These are phyloP conservation scores for Fennellomyces sp. DNA, from an alignment of 371 early-diverging fungal species.

Conservation along the genomic window DNA sequence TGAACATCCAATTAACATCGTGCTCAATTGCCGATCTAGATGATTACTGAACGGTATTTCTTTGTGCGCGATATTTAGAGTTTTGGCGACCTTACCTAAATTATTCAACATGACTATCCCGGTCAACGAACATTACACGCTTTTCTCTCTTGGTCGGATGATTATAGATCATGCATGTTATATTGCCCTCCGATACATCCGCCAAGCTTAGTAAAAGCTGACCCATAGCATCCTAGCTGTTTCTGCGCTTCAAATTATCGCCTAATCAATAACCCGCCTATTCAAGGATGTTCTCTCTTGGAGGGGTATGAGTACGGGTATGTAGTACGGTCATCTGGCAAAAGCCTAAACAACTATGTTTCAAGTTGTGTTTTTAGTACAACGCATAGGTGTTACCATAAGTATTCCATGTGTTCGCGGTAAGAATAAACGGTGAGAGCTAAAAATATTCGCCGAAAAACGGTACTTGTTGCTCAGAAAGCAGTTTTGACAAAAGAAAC, in stretches of 20 bases:
- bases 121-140: background rate
- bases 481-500: no score
- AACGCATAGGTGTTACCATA: background rate
- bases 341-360: background rate
- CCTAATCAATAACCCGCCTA: background rate
- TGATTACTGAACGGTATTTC: background rate
- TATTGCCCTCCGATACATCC: background rate
- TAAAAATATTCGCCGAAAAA: slow-evolving; percentile 5
- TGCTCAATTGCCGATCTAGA: slow-evolving; percentile 7
- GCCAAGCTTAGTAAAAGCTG: no score
- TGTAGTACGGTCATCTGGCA: background rate
- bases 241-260: background rate
- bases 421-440: background rate
- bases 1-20: background rate
- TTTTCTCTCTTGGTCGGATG: background rate
- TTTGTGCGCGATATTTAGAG: background rate
- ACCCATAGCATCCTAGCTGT: no score
- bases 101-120: background rate
- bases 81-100: background rate
- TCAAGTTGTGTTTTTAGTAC: background rate
- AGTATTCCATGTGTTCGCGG: slow-evolving; percentile 1
- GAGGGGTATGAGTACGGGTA: background rate
- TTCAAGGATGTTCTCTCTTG: background rate
- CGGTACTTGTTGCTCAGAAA: no score
- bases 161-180: background rate